phyloP scores from a whole-genome alignment of 2,329 filamentous ascomycete genomes.

The Aspergillus sp. region DNA sequence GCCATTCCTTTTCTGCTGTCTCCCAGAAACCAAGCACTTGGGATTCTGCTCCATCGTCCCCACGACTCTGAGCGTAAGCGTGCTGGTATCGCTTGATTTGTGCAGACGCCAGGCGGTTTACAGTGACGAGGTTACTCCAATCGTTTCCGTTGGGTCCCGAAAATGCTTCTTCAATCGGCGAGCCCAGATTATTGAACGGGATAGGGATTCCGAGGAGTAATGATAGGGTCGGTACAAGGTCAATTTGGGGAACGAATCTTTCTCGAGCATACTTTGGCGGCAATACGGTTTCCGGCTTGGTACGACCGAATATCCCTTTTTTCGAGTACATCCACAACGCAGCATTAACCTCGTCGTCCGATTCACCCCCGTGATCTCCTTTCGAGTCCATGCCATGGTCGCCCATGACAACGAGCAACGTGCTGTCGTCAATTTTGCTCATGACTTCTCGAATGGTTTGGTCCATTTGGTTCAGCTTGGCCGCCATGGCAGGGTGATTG shows the following conservation, averaged over 20 bases:
- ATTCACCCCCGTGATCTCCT: slow-evolving; percentile 97
- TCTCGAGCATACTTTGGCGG: slow-evolving; percentile 73
- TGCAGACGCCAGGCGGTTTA: slow-evolving; percentile 76
- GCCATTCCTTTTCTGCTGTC: slow-evolving; percentile 60
- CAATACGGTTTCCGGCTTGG: slow-evolving; percentile 60
- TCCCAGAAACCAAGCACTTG: slow-evolving; percentile 64
- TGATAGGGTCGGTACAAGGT: slow-evolving; percentile 89
- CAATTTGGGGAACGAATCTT: slow-evolving; percentile 79
- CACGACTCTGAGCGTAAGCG: slow-evolving; percentile 76
- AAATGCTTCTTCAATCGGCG: slow-evolving; percentile 93
- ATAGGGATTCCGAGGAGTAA: slow-evolving; percentile 89
- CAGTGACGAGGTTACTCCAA: slow-evolving; percentile 76
- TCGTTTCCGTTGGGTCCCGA: slow-evolving; percentile 69
- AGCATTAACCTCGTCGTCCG: slow-evolving; percentile 91
- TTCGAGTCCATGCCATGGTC: slow-evolving; percentile 98
- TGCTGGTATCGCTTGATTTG: slow-evolving; percentile 89
- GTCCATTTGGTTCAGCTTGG: slow-evolving; percentile 92
- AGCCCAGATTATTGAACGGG: slow-evolving; percentile 93
- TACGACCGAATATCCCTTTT: slow-evolving; percentile 79
- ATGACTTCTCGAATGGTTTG: slow-evolving; percentile 73
- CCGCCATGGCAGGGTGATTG: slow-evolving; percentile 86
- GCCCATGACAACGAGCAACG: slow-evolving; percentile 93
- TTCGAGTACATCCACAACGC: slow-evolving; percentile 99
- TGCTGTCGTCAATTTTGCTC: slow-evolving; percentile 76
- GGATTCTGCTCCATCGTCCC: slow-evolving; percentile 63